Evolutionary conservation across 2,329 filamentous ascomycete species (phyloP), one percentile per base, ranked within the genome.

Genomic region (Alternaria ethzedia): DNA sequence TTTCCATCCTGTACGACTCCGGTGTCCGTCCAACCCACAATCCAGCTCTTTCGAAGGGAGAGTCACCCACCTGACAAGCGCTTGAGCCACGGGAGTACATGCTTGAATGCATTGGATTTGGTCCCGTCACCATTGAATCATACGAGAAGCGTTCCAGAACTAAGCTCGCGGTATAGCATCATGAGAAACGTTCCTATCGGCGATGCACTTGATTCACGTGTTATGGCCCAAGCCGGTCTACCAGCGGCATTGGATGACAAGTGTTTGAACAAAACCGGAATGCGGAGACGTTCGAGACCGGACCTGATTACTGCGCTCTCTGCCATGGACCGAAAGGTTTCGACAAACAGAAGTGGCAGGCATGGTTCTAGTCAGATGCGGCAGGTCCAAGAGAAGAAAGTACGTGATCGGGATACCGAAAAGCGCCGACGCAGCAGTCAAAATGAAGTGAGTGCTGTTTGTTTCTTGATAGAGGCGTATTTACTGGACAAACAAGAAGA

Each of bases 361-460:
- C 63, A 54, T 51, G 68, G 69, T 45, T 72, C 66, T 7, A 72
- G 47, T 23, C 57, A 59, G 28, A 20, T 46, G 26, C 49, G 26
- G 47, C 46, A 71, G 44, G 69, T 70, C 21, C 56, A 72, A 43
- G 74, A 77, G 60, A 66, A 64, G 17, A 67, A 65, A 49, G 50
- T 56, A 12, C 60, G 66, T 59, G 66, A 55, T 32, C 68, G 51
- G 20, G 65, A 47, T 26, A 26, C 12, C 12, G 66, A 62, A 23
- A 59, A 68, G 57, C 62, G 57, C 13, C 54, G 65, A 58, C 66
- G 54, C 32, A 67, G 46, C 56, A 67, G 55, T 57, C 69, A 64
- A 65, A 65, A 71, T 65, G 74, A 74, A 64, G 77, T 78, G 64
- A 77, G 77, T 79, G 63, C 61, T 32, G 52, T 59, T 61, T 68